Evolutionary conservation across 257 asterid genomes (phyloP), one percentile per base, ranked within the genome.

Genomic region (Solanum virginianum): DNA sequence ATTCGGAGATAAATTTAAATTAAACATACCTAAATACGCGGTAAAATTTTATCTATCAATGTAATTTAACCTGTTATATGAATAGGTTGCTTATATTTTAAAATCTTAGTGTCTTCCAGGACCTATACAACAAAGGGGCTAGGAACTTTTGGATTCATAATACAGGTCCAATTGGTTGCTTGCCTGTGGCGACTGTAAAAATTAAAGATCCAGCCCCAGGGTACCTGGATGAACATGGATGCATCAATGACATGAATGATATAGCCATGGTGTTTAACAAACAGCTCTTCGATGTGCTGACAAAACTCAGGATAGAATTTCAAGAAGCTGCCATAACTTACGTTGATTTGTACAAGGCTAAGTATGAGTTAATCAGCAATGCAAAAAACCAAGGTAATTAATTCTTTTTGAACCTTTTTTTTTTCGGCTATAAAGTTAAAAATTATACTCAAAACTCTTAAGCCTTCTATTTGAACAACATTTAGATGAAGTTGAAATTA

Each of bases 111-210:
- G 10, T 43, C 13, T 80, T 84, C 63, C 84, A 92, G 95, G 82
- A 87, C 56, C n/a, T 90, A 47, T 89, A 92, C 71, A 82, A 77
- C 29, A 85, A 60, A 10, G 92, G 92, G 45, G 95, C 92, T 18
- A 90, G 95, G 83, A 62, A 90, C 7, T 86, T 92, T 14, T 92
- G 95, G 95, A 92, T 92, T 26, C 94, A 92, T 11, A 91, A 92
- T 39, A 84, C 88, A 5, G 93, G 92, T n/a, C 94, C 94, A 3
- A 75, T 90, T 81, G 94, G 95, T 68, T 92, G 94, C 68, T 81
- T 90, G 59, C 93, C 95, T 8, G 85, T 85, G 17, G 83, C 88
- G 15, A 56, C 85, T 41, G 17, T 88, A 51, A 41, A 86, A 43
- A 11, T 86, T 24, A 43, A 45, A 82, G 82, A 84, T 54, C 90